Evolutionary conservation across 139 green algal genomes (phyloP).

Genomic region (Trebouxia sp.): DNA sequence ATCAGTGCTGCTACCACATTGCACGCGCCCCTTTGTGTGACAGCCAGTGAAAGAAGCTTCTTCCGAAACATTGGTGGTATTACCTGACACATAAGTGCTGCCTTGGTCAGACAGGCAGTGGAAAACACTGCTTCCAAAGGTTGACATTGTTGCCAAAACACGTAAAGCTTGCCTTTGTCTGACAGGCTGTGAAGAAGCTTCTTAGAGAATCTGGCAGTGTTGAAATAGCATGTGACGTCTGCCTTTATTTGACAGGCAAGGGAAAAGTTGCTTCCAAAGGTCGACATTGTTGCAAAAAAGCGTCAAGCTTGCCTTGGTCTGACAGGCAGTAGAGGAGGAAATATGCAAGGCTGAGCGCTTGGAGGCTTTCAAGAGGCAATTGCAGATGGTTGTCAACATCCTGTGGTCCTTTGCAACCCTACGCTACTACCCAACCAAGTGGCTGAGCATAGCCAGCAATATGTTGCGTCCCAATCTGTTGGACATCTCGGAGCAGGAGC

Average conservation of each 20-base stretch:
- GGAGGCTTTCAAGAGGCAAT: background rate
- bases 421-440: slow-evolving; percentile 47
- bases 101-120: too few relatives aligned
- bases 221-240: background rate
- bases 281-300: background rate
- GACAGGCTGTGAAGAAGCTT: background rate
- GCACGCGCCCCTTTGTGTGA: too few relatives aligned
- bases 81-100: too few relatives aligned
- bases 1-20: too few relatives aligned
- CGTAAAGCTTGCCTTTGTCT: background rate
- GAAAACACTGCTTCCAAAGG: too few relatives aligned
- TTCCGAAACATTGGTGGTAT: too few relatives aligned
- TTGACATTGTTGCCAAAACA: background rate
- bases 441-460: slow-evolving; percentile 12
- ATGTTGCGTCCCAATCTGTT: background rate
- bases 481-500: slow-evolving; percentile 40
- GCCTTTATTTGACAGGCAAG: background rate
- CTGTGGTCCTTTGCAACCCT: slow-evolving; percentile 55
- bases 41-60: too few relatives aligned
- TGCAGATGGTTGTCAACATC: slow-evolving; percentile 16
- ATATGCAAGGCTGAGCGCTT: background rate
- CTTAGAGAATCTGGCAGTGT: background rate
- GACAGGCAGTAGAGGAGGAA: slow-evolving; percentile 7
- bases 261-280: background rate
- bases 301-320: background rate